phyloP scores from a whole-genome alignment of 148 eudicot species.

The Rhododendron henanense region DNA sequence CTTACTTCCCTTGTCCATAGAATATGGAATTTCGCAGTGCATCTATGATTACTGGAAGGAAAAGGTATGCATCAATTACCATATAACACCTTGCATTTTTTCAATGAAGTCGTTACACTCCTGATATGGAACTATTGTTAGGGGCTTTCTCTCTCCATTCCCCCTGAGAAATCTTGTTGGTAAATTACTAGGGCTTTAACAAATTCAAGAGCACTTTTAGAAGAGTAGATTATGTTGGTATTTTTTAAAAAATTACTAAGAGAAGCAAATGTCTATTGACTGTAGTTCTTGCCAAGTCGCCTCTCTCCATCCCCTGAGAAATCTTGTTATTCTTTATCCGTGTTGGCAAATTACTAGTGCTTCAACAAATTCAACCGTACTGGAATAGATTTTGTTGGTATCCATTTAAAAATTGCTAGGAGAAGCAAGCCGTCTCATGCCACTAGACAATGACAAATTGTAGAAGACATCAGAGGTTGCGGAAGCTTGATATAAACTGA shows the following conservation, averaged over 20 bases:
- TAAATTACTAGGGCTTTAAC: neutral
- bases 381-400: neutral
- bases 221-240: neutral
- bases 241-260: neutral
- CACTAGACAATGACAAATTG: neutral
- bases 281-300: neutral
- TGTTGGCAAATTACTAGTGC: neutral
- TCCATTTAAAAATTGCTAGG: neutral
- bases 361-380: neutral
- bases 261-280: neutral
- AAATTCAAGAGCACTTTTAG: neutral
- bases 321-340: neutral
- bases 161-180: neutral
- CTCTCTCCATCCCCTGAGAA: neutral
- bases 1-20: constrained; percentile 56
- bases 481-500: neutral
- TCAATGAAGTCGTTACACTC: neutral
- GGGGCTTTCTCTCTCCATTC: neutral
- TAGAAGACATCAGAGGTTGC: neutral
- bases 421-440: neutral
- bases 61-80: constrained; percentile 50
- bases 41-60: constrained; percentile 83
- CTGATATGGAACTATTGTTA: neutral
- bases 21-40: constrained; percentile 65
- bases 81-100: neutral